Conservation (phyloP, 2,329 filamentous ascomycete species). For the Thermoascus crustaceus region DNA sequence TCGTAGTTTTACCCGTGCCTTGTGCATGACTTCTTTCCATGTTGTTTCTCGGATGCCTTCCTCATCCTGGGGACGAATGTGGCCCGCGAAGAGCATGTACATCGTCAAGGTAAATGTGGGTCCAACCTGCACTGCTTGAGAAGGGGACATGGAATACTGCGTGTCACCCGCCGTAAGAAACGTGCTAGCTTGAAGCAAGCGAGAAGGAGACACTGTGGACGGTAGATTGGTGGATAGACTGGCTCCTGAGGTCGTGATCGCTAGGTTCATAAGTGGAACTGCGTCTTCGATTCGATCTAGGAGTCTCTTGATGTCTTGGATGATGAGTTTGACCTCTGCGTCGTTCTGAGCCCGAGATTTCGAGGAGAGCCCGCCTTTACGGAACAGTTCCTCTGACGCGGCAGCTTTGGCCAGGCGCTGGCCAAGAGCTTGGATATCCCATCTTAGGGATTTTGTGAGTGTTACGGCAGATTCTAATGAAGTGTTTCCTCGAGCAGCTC, state of each 20-base stretch:
- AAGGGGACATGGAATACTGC: constrained; percentile 62
- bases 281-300: constrained; percentile 78
- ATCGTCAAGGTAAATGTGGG: constrained; percentile 78
- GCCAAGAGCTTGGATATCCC: constrained; percentile 74
- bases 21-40: constrained; percentile 97
- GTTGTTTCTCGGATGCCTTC: constrained; percentile 58
- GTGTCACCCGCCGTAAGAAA: constrained; percentile 81
- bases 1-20: constrained; percentile 72
- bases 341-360: constrained; percentile 50
- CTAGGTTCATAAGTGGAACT: constrained; percentile 83
- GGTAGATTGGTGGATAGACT: constrained; percentile 74
- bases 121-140: constrained; percentile 67
- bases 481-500: constrained; percentile 65
- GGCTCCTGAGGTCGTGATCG: constrained; percentile 88
- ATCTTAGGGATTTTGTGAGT: constrained; percentile 72
- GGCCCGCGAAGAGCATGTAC: constrained; percentile 90
- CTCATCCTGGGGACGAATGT: constrained; percentile 53
- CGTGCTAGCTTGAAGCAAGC: constrained; percentile 85
- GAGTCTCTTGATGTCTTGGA: constrained; percentile 65
- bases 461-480: constrained; percentile 77
- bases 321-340: constrained; percentile 59
- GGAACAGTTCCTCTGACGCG: constrained; percentile 44
- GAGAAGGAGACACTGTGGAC: constrained; percentile 76
- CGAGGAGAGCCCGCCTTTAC: constrained; percentile 25
- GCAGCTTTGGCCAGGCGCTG: constrained; percentile 65